Conservation (phyloP, 1,284 basidiomycete genomes). For the Ganoderma lucidum region DNA sequence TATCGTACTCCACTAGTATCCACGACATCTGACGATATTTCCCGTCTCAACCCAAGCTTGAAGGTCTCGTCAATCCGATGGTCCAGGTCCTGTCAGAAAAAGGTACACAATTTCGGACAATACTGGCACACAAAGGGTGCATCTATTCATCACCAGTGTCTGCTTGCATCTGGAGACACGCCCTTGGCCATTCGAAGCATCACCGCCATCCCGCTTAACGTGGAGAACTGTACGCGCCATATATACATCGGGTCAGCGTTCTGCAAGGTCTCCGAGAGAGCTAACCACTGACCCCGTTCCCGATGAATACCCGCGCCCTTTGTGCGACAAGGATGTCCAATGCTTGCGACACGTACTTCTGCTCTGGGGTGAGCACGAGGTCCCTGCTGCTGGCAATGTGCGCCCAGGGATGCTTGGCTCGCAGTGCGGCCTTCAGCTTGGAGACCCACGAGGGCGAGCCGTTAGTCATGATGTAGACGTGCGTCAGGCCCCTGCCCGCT, state of each 20-base stretch:
- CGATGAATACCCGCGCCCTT: conserved; percentile 52
- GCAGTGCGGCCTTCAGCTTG: conserved; percentile 39
- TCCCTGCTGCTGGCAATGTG: conserved; percentile 45
- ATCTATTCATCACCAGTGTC: conserved; percentile 49
- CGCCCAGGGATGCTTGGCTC: conserved; percentile 33
- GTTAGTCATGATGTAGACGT: conserved; percentile 50
- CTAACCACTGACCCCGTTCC: conserved; percentile 52
- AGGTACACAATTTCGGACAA: not conserved
- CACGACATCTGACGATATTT: not conserved
- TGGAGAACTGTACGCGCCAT: conserved; percentile 57
- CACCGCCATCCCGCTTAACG: conserved; percentile 61
- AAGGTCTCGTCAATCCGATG: not conserved
- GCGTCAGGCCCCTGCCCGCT: conserved; percentile 34
- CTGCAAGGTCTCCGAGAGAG: not conserved
- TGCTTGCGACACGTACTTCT: conserved; percentile 48
- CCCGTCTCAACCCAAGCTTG: not conserved
- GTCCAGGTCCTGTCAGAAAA: not conserved
- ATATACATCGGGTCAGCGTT: not conserved
- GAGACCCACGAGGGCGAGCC: conserved; percentile 42
- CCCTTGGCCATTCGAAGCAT: conserved; percentile 61
- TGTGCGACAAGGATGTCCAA: conserved; percentile 56
- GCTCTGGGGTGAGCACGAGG: conserved; percentile 46
- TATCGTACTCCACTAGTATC: not conserved
- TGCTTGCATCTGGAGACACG: conserved; percentile 45
- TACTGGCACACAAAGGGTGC: no score